Percentiles rank a stretch among this genome's conserved stretches.
phyloP scores from a whole-genome alignment of 2,329 filamentous ascomycete species.

The Aspergillus quadricinctus region DNA sequence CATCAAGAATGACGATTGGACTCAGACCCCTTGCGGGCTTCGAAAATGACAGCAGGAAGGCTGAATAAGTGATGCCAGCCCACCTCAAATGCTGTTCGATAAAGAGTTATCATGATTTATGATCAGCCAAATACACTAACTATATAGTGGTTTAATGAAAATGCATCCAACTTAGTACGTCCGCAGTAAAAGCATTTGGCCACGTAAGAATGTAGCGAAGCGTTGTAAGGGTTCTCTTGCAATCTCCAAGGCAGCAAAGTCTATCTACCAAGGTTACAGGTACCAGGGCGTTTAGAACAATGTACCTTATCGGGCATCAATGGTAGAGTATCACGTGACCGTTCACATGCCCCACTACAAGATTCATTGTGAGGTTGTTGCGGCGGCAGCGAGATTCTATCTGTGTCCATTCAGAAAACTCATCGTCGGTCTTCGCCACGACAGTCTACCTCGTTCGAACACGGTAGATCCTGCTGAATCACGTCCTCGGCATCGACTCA shows the following conservation, averaged over 20 bases:
- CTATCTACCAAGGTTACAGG: neutral
- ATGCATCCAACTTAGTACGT: neutral
- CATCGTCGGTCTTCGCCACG: neutral
- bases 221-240: no score
- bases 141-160: constrained; percentile 22
- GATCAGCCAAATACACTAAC: constrained; percentile 16
- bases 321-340: constrained; percentile 12
- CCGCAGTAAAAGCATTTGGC: neutral
- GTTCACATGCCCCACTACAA: constrained; percentile 15
- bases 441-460: neutral
- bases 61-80: constrained; percentile 4
- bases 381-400: neutral
- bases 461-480: neutral
- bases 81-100: constrained; percentile 6
- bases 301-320: constrained; percentile 12
- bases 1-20: constrained; percentile 5
- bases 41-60: constrained; percentile 4
- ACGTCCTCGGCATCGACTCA: neutral
- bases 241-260: no score
- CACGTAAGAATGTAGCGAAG: neutral
- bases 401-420: neutral
- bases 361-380: neutral
- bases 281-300: neutral
- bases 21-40: constrained; percentile 4
- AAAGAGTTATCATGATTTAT: constrained; percentile 24